Percentiles rank a stretch among this genome's conserved stretches.
These are phyloP conservation scores for Fomitopsis palustris DNA, from an alignment of 1,284 basidiomycete species.

Conservation along the genomic window DNA sequence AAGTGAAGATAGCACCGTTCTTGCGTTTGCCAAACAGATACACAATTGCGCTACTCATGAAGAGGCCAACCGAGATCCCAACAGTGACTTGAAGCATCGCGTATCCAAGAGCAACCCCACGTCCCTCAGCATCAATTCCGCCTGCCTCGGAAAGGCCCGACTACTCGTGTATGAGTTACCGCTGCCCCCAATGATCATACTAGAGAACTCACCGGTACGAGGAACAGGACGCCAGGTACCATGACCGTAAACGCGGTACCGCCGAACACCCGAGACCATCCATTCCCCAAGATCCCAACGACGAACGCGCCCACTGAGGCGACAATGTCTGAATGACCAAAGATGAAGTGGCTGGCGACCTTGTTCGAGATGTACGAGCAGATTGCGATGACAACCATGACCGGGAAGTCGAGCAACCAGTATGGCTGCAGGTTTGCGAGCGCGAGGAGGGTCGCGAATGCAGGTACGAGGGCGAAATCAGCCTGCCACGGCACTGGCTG, in stretches of 20 bases:
- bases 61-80: conserved; percentile 85
- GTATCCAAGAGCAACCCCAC: conserved; percentile 70
- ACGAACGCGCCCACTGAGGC: conserved; percentile 84
- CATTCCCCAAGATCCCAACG: conserved; percentile 77
- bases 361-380: conserved; percentile 76
- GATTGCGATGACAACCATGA: conserved; percentile 87
- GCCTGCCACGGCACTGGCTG: conserved; percentile 77
- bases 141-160: conserved; percentile 86
- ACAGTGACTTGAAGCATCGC: conserved; percentile 87
- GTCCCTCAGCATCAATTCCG: conserved; percentile 64
- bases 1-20: conserved; percentile 81
- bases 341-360: conserved; percentile 80
- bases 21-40: conserved; percentile 86
- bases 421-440: conserved; percentile 77
- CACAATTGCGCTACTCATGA: conserved; percentile 82
- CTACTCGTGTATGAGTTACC: conserved; percentile 30
- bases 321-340: conserved; percentile 81
- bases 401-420: conserved; percentile 64
- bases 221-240: conserved; percentile 83
- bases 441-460: conserved; percentile 72
- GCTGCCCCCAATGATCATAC: background rate
- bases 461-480: conserved; percentile 74
- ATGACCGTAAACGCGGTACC: conserved; percentile 89
- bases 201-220: conserved; percentile 66
- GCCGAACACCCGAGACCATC: conserved; percentile 80